Percentiles rank a stretch among this genome's conserved stretches.
Conservation (phyloP, 805 yeast genomes). For the Yarrowia osloensis region DNA sequence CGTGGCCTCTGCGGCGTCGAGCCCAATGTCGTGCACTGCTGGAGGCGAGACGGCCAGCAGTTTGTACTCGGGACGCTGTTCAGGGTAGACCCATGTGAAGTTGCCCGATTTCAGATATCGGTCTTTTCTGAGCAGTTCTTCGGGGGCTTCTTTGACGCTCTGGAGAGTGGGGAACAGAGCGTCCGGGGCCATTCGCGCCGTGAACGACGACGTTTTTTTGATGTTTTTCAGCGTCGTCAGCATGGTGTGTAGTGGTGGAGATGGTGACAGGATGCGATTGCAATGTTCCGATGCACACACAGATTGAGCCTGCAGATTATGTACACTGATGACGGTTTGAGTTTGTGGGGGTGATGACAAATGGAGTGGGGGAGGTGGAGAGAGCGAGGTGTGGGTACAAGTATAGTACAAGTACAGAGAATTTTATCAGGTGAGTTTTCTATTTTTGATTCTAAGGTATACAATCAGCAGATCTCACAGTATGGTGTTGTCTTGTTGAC, state of each 20-base stretch:
- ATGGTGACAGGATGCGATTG: background rate
- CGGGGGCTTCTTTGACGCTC: constrained; percentile 39
- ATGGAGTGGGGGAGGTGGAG: background rate
- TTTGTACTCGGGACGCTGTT: constrained; percentile 47
- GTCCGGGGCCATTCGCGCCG: constrained; percentile 43
- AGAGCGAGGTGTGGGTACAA: background rate
- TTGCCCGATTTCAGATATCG: constrained; percentile 61
- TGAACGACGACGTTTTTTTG: constrained; percentile 20
- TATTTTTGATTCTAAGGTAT: too few relatives aligned
- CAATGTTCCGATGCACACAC: background rate
- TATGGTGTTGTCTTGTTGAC: too few relatives aligned
- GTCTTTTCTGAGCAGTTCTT: constrained; percentile 52
- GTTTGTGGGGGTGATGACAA: constrained; percentile 6
- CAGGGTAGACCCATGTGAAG: constrained; percentile 77
- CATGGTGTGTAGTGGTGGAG: background rate
- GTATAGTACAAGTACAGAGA: too few relatives aligned
- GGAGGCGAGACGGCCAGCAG: constrained; percentile 59
- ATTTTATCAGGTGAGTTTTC: too few relatives aligned
- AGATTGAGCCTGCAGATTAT: constrained; percentile 12
- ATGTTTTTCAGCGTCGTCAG: constrained; percentile 14
- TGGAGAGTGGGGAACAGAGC: constrained; percentile 45
- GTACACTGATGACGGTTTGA: background rate
- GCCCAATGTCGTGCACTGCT: constrained; percentile 64
- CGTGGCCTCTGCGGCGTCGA: constrained; percentile 46
- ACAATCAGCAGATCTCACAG: too few relatives aligned